Base-by-base conservation (phyloP, 306 rosid genomes). In the Vigna nakashimae region DNA sequence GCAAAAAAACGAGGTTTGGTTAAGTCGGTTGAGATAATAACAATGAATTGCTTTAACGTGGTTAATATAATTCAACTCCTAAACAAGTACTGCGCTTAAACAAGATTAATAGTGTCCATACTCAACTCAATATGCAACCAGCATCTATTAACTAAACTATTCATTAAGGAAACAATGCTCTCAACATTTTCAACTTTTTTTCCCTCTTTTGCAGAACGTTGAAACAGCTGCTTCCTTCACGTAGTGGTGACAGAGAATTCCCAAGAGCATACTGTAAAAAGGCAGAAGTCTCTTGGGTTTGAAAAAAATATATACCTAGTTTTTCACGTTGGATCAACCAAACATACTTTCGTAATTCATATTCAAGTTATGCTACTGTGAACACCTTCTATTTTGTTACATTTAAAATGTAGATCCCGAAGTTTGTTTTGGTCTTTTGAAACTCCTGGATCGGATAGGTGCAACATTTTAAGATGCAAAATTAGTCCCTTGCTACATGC, bases 171-270 rank as follows among this genome's bases (percentile, higher is more conserved):
- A 34, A 38, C n/a, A 12, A 40, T 26, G 24, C 5, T 60, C 20
- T 60, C 66, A 28, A 30, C 43, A 24, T 60, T 71, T 73, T 65
- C 69, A 49, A 62, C 48, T 45, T 17, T 71, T 51, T 65, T 20
- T 65, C 10, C 22, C 58, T 57, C 57, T 73, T 65, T 72, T 65
- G 75, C 82, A 77, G 86, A 77, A 65, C 26, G 3, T 55, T 82
- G 74, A 79, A 71, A 40, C 48, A 59, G 82, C 18, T 69, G 51
- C 82, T 45, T 36, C 74, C 36, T 49, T 48, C 52, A 64, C 8
- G 40, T 55, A 17, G 4, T 58, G 46, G 77, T 58, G 76, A 20
- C 64, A 64, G 34, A 53, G 51, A 20, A 74, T 56, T 67, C 24
- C 49, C 16, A 48, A 26, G 55, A 58, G 64, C 55, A 62, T 28